phyloP scores from a whole-genome alignment of 257 asterid genomes.

The Handroanthus guayacan region DNA sequence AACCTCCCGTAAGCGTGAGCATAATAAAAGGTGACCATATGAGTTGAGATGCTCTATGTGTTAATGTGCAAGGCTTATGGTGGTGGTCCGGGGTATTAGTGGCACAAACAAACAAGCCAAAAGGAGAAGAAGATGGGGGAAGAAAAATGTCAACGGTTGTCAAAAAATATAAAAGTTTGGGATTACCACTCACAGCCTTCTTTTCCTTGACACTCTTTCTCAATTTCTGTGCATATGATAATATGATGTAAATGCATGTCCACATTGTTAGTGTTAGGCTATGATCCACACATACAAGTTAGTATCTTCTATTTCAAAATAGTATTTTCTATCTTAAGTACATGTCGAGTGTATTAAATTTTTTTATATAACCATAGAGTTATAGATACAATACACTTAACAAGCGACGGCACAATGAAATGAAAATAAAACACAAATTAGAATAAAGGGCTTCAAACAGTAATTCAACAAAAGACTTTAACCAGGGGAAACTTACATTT shows the following conservation, averaged over 20 bases:
- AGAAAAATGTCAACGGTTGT: slow-evolving; percentile 63
- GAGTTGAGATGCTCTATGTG: slow-evolving; percentile 44
- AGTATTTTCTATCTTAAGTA: no score
- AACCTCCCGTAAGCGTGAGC: slow-evolving; percentile 58
- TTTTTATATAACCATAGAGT: no score
- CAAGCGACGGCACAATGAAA: no score
- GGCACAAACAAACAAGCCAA: slow-evolving; percentile 36
- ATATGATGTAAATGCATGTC: not conserved
- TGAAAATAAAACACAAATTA: no score
- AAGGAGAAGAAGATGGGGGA: slow-evolving; percentile 33
- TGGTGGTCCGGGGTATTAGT: slow-evolving; percentile 68
- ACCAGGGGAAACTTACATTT: no score
- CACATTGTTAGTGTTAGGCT: slow-evolving; percentile 5
- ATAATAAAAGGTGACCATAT: slow-evolving; percentile 36
- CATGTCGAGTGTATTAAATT: no score
- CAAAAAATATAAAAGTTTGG: slow-evolving; percentile 41
- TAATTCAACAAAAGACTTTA: no score
- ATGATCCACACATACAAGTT: no score
- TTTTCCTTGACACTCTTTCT: slow-evolving; percentile 42
- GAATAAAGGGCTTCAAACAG: no score
- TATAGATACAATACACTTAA: no score
- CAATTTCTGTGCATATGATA: slow-evolving; percentile 47
- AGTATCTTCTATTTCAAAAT: no score
- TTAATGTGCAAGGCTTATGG: slow-evolving; percentile 46
- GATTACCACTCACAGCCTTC: slow-evolving; percentile 36